Evolutionary conservation across 345 rosid genomes (phyloP).

Genomic region (Boechera retrofracta): DNA sequence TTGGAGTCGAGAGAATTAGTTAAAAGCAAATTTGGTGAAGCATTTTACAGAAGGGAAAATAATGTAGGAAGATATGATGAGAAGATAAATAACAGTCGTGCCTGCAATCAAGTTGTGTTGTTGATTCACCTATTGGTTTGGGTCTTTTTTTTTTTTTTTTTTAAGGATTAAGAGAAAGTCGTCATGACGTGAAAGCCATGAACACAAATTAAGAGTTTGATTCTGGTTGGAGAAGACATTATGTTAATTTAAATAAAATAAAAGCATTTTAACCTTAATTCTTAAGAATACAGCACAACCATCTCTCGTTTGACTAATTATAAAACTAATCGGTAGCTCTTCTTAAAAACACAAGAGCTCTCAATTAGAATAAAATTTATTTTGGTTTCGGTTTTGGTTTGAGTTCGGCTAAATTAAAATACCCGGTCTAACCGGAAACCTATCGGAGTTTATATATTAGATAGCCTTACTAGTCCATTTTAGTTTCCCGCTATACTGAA

Average conservation of each 20-base stretch:
- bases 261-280: not conserved
- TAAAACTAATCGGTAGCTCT: not conserved
- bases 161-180: conserved; percentile 33
- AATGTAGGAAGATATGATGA: conserved; percentile 1
- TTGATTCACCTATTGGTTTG: conserved; percentile 28
- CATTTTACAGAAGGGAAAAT: not conserved
- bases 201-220: conserved; percentile 23
- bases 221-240: conserved; percentile 4
- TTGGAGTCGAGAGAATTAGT: not conserved
- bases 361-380: not conserved
- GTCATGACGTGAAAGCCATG: conserved; percentile 45
- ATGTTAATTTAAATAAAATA: not conserved
- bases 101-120: conserved; percentile 35
- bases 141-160: not conserved
- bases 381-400: not conserved
- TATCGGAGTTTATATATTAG: not conserved
- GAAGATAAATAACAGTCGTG: conserved; percentile 32
- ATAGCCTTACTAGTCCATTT: not conserved
- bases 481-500: conserved; percentile 34
- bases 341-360: not conserved
- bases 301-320: conserved; percentile 25
- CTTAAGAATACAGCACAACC: conserved; percentile 34
- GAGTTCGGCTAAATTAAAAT: conserved; percentile 15
- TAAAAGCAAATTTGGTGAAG: conserved; percentile 20
- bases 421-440: conserved; percentile 24